Base-by-base conservation (phyloP, 345 rosid genomes). In the Lenwebbia sp. region DNA sequence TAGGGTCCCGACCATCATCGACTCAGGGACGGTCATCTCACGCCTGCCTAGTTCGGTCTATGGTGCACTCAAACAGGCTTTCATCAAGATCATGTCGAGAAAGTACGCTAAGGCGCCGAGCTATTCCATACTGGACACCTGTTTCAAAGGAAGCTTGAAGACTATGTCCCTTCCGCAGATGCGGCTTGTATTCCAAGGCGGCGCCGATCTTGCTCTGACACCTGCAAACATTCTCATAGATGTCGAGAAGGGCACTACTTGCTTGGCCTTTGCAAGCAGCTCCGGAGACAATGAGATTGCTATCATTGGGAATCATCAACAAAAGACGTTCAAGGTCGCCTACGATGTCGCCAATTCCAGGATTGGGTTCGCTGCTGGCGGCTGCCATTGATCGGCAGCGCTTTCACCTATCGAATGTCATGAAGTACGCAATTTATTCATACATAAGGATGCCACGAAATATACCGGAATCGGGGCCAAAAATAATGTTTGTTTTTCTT, bases 21-120 rank as follows among this genome's bases (percentile, higher is more conserved):
- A 92, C 87, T 92, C 94, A 0, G 93, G 94, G 51, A 92, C 93
- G 0, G 92, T 92, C 6, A 89, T 92, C 82, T 90, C 94, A 1
- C 90, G 94, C 55, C 83, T 92, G 82, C 94, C 94, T 9, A 33
- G 2, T 33, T 56, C 94, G 10, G 57, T 90, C 17, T 92, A 91
- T 47, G 37, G 85, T 0, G 85, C 89, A 6, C 87, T 92, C 26
- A 82, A 53, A 25, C 62, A 78, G 58, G 93, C 90, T 17, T 90
- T 92, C 49, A 84, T 78, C 21, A 86, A 60, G 53, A 49, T 88
- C 83, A 90, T 92, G 92, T 89, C 90, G 6, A 62, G 40, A 60
- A 90, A 86, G 60, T 88, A 84, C 41, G 84, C 86, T 3, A 49
- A 75, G 54, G 93, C 90, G 22, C 92, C 92, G 2, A 85, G 76